phyloP scores from a whole-genome alignment of 805 yeast species.

The Lipomyces yamadae region DNA sequence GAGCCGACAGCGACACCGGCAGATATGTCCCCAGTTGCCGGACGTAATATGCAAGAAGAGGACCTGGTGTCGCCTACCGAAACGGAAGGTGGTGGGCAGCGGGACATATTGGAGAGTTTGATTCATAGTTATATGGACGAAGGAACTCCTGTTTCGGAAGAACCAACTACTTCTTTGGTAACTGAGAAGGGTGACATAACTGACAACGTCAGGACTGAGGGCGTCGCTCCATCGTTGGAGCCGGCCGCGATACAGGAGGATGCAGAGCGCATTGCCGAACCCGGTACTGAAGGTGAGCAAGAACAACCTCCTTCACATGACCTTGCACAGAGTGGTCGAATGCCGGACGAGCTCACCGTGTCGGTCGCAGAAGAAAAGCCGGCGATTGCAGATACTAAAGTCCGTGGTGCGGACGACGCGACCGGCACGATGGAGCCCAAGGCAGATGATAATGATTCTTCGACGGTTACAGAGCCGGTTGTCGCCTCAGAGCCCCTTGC shows the following conservation, averaged over 20 bases:
- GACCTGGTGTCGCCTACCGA: slow-evolving; percentile 7
- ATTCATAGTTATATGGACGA: slow-evolving; percentile 16
- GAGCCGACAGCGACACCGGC: slow-evolving; percentile 7
- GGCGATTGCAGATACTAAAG: background rate
- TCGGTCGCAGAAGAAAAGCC: background rate
- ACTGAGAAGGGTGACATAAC: background rate
- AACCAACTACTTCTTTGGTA: background rate
- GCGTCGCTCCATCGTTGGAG: background rate
- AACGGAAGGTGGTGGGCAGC: slow-evolving; percentile 15
- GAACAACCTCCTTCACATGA: background rate
- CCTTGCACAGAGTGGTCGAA: background rate
- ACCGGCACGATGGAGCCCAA: background rate
- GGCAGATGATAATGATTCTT: background rate
- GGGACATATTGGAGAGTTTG: slow-evolving; percentile 22
- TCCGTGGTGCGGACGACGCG: no score
- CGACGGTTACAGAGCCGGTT: background rate
- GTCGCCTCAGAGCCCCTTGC: background rate
- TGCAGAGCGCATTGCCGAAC: background rate
- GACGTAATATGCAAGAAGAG: background rate
- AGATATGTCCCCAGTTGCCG: background rate
- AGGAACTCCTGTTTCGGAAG: background rate
- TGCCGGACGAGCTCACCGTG: background rate
- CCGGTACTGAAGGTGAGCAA: background rate
- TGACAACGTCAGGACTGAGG: background rate
- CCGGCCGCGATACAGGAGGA: background rate